phyloP scores from a whole-genome alignment of 257 asterid species.

The Forsythia viridissima region DNA sequence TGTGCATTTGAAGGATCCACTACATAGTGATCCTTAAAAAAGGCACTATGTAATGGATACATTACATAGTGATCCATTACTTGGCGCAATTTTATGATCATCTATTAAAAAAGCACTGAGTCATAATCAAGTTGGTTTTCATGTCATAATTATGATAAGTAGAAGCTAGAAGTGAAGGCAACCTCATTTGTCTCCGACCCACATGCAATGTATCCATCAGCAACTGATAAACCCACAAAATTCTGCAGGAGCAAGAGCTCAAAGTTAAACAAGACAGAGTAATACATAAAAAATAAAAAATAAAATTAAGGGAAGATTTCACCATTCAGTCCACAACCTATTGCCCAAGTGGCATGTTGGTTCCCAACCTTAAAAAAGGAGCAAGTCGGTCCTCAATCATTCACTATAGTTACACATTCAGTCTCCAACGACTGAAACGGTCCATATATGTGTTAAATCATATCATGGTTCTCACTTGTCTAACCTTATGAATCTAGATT shows the following conservation, averaged over 20 bases:
- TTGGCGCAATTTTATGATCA: background rate
- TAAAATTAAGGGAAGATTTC: background rate
- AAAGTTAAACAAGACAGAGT: constrained; percentile 26
- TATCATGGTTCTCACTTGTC: background rate
- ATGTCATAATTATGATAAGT: constrained; percentile 11
- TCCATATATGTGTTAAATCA: background rate
- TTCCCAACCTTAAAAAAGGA: background rate
- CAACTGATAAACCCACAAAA: constrained; percentile 90
- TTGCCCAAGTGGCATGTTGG: background rate
- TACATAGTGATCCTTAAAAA: background rate
- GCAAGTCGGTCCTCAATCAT: background rate
- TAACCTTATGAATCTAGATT: background rate
- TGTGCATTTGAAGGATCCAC: background rate
- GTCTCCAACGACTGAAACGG: background rate
- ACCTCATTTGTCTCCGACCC: constrained; percentile 99
- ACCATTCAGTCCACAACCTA: background rate
- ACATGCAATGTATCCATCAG: constrained; percentile 88
- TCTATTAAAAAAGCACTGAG: background rate
- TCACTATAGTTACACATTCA: background rate
- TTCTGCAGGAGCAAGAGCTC: constrained; percentile 58
- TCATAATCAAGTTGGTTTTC: constrained; percentile 1
- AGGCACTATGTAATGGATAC: too few species aligned
- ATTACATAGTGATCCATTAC: background rate
- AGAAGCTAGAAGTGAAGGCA: constrained; percentile 18
- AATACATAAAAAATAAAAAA: constrained; percentile 21